These are phyloP conservation scores for Trichoderma sp. DNA, from an alignment of 2,329 filamentous ascomycete genomes.

Conservation along the genomic window DNA sequence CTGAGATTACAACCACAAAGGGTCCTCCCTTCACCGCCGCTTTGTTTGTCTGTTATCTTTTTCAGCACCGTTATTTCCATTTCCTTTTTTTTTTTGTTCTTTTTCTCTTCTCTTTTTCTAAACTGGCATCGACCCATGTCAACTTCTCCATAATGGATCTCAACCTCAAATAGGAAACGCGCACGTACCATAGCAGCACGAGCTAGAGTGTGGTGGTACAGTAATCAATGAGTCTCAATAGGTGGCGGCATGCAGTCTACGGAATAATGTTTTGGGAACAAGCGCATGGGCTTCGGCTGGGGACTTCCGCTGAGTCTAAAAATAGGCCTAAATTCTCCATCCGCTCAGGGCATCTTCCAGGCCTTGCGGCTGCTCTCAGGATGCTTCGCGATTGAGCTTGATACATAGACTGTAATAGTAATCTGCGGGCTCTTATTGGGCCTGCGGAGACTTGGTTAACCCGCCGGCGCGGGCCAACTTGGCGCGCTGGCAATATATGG, in stretches of 20 bases:
- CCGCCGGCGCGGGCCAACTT: slow-evolving; percentile 25
- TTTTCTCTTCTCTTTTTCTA: neutral
- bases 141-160: neutral
- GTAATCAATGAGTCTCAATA: neutral
- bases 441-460: slow-evolving; percentile 22
- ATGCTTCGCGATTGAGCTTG: neutral
- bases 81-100: neutral
- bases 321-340: slow-evolving; percentile 6
- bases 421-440: slow-evolving; percentile 24
- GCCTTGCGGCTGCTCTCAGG: neutral
- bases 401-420: no score
- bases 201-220: neutral
- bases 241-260: neutral
- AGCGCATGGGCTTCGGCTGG: neutral
- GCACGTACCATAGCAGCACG: slow-evolving; percentile 6
- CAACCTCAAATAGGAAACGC: slow-evolving; percentile 21
- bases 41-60: neutral
- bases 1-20: neutral
- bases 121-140: slow-evolving; percentile 4
- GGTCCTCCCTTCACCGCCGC: neutral
- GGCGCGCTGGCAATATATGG: slow-evolving; percentile 7
- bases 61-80: neutral
- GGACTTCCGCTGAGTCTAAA: neutral
- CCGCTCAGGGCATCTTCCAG: neutral
- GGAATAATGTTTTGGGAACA: neutral